Evolutionary conservation across 23 red algal species (phyloP), one percentile per base, ranked within the genome.

Genomic region (Gracilaria domingensis): DNA sequence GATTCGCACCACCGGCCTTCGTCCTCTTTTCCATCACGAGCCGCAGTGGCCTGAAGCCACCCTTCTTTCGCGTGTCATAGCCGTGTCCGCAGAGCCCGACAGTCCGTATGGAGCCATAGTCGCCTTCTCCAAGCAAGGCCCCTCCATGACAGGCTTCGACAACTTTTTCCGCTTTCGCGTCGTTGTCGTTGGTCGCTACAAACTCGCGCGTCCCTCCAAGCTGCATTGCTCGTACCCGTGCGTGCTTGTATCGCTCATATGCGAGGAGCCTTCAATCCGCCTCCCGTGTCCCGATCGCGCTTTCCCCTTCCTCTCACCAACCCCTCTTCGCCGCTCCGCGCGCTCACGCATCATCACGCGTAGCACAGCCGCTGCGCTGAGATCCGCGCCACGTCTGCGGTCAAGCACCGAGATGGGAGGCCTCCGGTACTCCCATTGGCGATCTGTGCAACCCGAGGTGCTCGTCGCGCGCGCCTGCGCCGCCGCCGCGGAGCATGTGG

Each of bases 21-120:
- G 77, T 48, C 26, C 77, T 30, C 32, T 39, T 2, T 25, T 61
- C 12, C 77, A 81, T 21, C 12, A 55, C 34, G 51, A 56, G 28
- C 77, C 77, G 20, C 77, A 81, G 36, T 81, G 77, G 77, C 77
- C 77, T 81, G 17, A 32, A 26, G 51, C 51, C 51, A 81, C 77
- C 12, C 55, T 81, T 36, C 55, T 81, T 24, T 49, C 51, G 25
- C 77, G 77, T 25, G 34, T 61, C 49, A 61, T 81, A 7, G 77
- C 77, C 55, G 48, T 81, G n/a, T 56, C 77, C 77, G 37, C 77
- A 9, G 45, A 49, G 32, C 77, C 77, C 17, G 17, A 56, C 34
- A 39, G 37, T 30, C 77, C 77, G 32, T 56, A 59, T 24, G 77
- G 77, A 4, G 77, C 77, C 26, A 39, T 81, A 12, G 49, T 61